Base-by-base conservation (phyloP, 2,329 filamentous ascomycete species). In the Celoporthe dispersa region DNA sequence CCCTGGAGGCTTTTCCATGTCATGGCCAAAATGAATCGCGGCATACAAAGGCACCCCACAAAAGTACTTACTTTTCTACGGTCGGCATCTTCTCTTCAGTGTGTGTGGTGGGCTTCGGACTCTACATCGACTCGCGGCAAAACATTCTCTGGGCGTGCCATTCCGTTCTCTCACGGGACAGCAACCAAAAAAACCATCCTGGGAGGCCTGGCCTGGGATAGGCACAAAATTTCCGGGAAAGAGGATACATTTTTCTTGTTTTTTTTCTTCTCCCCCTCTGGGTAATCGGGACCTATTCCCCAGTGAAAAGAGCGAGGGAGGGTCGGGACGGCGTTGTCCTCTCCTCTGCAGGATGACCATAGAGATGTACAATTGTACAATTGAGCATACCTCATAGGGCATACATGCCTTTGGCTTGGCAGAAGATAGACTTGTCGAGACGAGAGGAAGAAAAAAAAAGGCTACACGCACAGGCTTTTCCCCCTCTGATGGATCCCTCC, bases 351-450 rank as follows among this genome's bases (percentile, higher is more conserved):
- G 57, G 64, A 67, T 53, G 68, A 61, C 53, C 67, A 70, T 64
- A 69, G 67, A 69, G 41, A 69, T 62, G 64, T n/a, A n/a, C n/a
- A n/a, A n/a, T n/a, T n/a, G n/a, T n/a, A n/a, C n/a, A n/a, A n/a
- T n/a, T n/a, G n/a, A n/a, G n/a, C 70, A 64, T 62, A 61, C 25
- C 59, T 53, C 48, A 59, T n/a, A 28, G 69, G 69, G 69, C 61
- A 67, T 70, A 67, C 41, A 59, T 22, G 37, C 64, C 31, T 39
- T 61, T 69, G 63, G 61, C 51, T 62, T 64, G 64, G 64, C 70
- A 65, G 68, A 67, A 71, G 70, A 70, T 70, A 69, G 60, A 69
- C 16, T 44, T 59, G 19, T 57, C n/a, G 35, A n/a, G 64, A 28
- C 41, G 31, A 22, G 11, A 44, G n/a, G n/a, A 11, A 35, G 35